Base-by-base conservation (phyloP, 1,284 basidiomycete species). In the Cronartium quercuum region DNA sequence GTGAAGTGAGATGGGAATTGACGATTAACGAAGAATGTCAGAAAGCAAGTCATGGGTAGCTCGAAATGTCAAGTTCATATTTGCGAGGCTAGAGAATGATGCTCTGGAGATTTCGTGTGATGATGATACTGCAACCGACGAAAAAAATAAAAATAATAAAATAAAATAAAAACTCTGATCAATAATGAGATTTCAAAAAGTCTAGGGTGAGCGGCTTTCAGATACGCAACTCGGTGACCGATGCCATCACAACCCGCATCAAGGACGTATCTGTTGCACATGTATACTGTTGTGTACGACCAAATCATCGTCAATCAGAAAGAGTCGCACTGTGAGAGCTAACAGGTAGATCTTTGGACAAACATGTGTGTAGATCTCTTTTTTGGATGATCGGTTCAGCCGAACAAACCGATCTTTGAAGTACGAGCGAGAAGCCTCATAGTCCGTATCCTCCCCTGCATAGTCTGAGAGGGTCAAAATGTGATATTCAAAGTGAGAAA, bases 241-340 rank as follows among this genome's bases (percentile, higher is more conserved):
- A 91, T 77, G 90, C 90, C 93, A 97, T 95, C 47, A 96, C 91
- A 38, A 94, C 92, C 79, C 90, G 85, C 76, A 97, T 84, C 84
- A 94, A 86, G n/a, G 86, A 90, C 0, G 92, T 94, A 84, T 97
- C 93, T 60, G 94, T 94, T 21, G 94, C 94, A 47, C 91, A 95
- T 44, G 94, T 96, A 77, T 90, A 89, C 71, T 74, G 82, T 91
- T 94, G 5, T 77, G 78, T 1, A n/a, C 58, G 21, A 64, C 35
- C 1, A 12, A 29, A 34, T 7, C 29, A 12, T 24, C 21, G 44
- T 15, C 10, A 38, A 38, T 29, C 15, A 18, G 42, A 9, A 62
- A 13, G 18, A 38, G 37, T 24, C 29, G 21, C 5, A 18, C 18
- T 13, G 47, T 51, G 12, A 10, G 47, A 51, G 3, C 47, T 18